A percentile compares a stretch with the other conserved stretches of the same genome.
These are phyloP conservation scores for Colletotrichum sp. DNA, from an alignment of 2,329 filamentous ascomycete species.

Conservation along the genomic window DNA sequence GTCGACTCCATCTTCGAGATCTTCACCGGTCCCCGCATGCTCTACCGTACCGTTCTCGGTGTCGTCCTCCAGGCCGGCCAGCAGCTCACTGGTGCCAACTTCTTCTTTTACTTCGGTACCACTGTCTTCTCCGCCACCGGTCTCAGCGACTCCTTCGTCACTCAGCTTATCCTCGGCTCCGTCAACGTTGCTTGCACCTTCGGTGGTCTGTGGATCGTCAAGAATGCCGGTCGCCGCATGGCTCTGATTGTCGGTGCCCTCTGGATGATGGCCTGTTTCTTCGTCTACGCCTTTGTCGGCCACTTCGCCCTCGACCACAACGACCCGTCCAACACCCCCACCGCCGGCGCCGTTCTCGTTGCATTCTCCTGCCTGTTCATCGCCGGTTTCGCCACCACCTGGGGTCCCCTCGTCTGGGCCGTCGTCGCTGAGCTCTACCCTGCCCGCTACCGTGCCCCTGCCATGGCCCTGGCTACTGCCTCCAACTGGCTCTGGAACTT, in stretches of 20 bases:
- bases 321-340: slow-evolving; percentile 48
- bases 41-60: slow-evolving; percentile 67
- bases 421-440: slow-evolving; percentile 71
- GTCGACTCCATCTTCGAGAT: slow-evolving; percentile 61
- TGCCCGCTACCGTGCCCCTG: slow-evolving; percentile 56
- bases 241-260: slow-evolving; percentile 67
- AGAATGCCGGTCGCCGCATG: slow-evolving; percentile 68
- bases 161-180: slow-evolving; percentile 70
- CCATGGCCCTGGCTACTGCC: slow-evolving; percentile 62
- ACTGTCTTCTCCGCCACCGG: slow-evolving; percentile 72
- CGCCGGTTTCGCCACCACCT: slow-evolving; percentile 70
- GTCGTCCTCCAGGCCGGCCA: slow-evolving; percentile 69
- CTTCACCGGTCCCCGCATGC: slow-evolving; percentile 71
- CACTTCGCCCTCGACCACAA: slow-evolving; percentile 46
- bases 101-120: slow-evolving; percentile 71
- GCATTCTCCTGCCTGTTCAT: slow-evolving; percentile 75
- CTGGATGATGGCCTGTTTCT: slow-evolving; percentile 63
- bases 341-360: slow-evolving; percentile 65
- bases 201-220: slow-evolving; percentile 68
- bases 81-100: slow-evolving; percentile 73
- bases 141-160: slow-evolving; percentile 68
- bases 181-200: slow-evolving; percentile 74
- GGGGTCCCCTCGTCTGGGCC: slow-evolving; percentile 74
- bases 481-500: slow-evolving; percentile 74
- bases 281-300: slow-evolving; percentile 54